phyloP scores from a whole-genome alignment of 2,329 filamentous ascomycete genomes.

The Tympanopsis confertula region DNA sequence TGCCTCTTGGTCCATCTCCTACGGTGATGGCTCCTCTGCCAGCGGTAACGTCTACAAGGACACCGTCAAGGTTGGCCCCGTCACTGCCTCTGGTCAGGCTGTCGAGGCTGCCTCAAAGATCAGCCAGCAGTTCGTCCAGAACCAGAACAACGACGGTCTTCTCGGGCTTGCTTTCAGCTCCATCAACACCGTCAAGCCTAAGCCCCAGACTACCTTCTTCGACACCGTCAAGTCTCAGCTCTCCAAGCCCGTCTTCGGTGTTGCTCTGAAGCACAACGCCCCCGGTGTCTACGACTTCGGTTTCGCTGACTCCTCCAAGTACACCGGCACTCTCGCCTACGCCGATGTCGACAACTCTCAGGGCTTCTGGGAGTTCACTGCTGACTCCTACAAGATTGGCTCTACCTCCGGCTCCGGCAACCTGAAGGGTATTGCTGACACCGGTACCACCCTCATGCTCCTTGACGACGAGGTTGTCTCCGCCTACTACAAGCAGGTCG shows the following conservation, averaged over 20 bases:
- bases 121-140: slow-evolving; percentile 27
- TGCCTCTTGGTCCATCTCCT: slow-evolving; percentile 33
- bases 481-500: slow-evolving; percentile 24
- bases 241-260: slow-evolving; percentile 30
- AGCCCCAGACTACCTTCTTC: slow-evolving; percentile 27
- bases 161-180: slow-evolving; percentile 36
- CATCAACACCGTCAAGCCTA: slow-evolving; percentile 26
- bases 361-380: slow-evolving; percentile 46
- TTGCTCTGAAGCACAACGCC: slow-evolving; percentile 39
- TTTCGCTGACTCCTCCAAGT: slow-evolving; percentile 37
- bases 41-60: slow-evolving; percentile 38
- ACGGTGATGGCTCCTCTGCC: slow-evolving; percentile 30
- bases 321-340: slow-evolving; percentile 40
- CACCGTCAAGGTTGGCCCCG: slow-evolving; percentile 29
- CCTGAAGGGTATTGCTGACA: slow-evolving; percentile 22
- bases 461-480: slow-evolving; percentile 20
- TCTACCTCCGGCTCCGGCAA: slow-evolving; percentile 29
- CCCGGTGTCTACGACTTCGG: slow-evolving; percentile 43
- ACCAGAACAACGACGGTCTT: slow-evolving; percentile 32
- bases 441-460: slow-evolving; percentile 28
- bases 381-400: slow-evolving; percentile 31
- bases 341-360: slow-evolving; percentile 31
- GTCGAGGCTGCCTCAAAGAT: slow-evolving; percentile 35
- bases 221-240: slow-evolving; percentile 28
- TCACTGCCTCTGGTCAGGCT: slow-evolving; percentile 29